These are phyloP conservation scores for Colletotrichum godetiae DNA, from an alignment of 2,329 filamentous ascomycete genomes.

Conservation along the genomic window DNA sequence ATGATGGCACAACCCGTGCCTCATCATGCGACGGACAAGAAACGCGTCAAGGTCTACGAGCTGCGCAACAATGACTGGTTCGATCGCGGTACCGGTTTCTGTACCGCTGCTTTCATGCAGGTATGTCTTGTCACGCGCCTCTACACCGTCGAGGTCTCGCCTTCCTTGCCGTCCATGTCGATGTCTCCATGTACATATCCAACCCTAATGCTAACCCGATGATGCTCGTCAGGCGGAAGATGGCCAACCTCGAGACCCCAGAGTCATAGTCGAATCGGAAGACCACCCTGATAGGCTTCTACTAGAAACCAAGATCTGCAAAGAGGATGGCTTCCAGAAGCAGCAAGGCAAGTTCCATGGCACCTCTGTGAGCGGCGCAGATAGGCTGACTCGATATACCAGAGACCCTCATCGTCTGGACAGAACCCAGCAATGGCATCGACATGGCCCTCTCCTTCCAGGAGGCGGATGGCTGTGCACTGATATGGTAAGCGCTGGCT, in stretches of 20 bases:
- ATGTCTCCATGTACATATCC: background rate
- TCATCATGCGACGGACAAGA: constrained; percentile 75
- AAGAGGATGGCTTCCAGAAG: constrained; percentile 97
- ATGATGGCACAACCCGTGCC: constrained; percentile 79
- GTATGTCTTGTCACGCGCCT: constrained; percentile 61
- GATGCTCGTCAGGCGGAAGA: constrained; percentile 60
- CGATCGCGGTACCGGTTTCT: constrained; percentile 96
- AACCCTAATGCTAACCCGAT: constrained; percentile 17
- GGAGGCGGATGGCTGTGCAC: constrained; percentile 91
- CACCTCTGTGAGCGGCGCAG: constrained; percentile 42
- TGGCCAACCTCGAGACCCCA: constrained; percentile 79
- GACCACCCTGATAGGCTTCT: constrained; percentile 87
- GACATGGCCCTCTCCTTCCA: constrained; percentile 99
- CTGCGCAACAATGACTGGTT: constrained; percentile 99
- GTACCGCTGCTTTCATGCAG: constrained; percentile 79
- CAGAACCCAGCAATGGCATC: constrained; percentile 82
- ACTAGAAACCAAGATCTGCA: constrained; percentile 89
- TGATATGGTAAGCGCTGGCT: constrained; percentile 78
- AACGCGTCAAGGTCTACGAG: constrained; percentile 98
- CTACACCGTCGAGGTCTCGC: constrained; percentile 23
- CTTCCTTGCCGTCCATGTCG: background rate
- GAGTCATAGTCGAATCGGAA: constrained; percentile 92
- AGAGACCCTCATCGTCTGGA: constrained; percentile 99
- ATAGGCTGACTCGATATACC: constrained; percentile 41
- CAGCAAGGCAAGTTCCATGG: constrained; percentile 79